These are phyloP conservation scores for Camelina hispida DNA, from an alignment of 345 rosid genomes.

Conservation along the genomic window DNA sequence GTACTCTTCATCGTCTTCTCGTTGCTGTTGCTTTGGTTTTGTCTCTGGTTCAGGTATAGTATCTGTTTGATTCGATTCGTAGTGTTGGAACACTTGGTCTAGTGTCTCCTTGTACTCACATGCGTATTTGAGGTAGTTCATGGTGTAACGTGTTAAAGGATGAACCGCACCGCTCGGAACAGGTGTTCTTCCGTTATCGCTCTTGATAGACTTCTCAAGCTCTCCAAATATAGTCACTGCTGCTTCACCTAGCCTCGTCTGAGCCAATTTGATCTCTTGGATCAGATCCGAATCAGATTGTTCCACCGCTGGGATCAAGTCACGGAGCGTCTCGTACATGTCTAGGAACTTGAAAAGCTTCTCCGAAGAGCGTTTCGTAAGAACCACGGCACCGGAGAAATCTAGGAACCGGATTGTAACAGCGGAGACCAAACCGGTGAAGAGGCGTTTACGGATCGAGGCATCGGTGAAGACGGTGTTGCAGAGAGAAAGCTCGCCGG, in stretches of 20 bases:
- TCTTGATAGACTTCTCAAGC: conserved; percentile 74
- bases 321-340: conserved; percentile 72
- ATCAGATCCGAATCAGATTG: conserved; percentile 50
- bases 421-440: conserved; percentile 53
- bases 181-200: conserved; percentile 61
- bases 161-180: conserved; percentile 89
- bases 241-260: conserved; percentile 62
- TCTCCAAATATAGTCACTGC: conserved; percentile 69
- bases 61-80: conserved; percentile 29
- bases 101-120: conserved; percentile 76
- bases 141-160: conserved; percentile 84
- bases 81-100: conserved; percentile 66
- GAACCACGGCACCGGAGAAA: conserved; percentile 65
- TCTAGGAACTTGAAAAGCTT: conserved; percentile 83
- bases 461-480: conserved; percentile 51
- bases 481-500: conserved; percentile 58
- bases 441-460: conserved; percentile 46
- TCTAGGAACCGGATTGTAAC: conserved; percentile 61
- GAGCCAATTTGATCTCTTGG: conserved; percentile 48
- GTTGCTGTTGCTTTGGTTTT: conserved; percentile 20
- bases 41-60: conserved; percentile 34
- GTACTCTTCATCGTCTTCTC: conserved; percentile 39
- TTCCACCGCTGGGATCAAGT: conserved; percentile 46
- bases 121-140: conserved; percentile 81
- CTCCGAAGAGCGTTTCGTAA: conserved; percentile 70